These are phyloP conservation scores for Aphanomyces invadans DNA, from an alignment of 352 stramenopile species.

Conservation along the genomic window DNA sequence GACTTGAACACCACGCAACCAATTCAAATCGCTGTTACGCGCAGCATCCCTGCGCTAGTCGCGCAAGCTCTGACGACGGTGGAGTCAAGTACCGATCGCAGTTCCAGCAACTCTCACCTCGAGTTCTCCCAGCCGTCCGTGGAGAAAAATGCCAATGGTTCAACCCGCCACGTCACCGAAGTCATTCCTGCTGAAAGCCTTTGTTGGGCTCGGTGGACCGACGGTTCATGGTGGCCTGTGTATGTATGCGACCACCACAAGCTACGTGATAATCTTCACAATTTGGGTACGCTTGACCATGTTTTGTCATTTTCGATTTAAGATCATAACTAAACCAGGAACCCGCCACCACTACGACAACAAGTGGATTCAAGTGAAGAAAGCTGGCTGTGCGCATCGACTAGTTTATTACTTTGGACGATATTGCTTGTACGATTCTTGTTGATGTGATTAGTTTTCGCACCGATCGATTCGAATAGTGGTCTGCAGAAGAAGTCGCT, in stretches of 20 bases:
- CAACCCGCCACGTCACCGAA: too few species aligned
- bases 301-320: not conserved
- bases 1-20: not conserved
- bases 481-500: slow-evolving; percentile 4
- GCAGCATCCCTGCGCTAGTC: not conserved
- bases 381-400: not conserved
- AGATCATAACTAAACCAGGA: not conserved
- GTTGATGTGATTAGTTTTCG: too few species aligned
- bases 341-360: slow-evolving; percentile 1
- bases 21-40: not conserved
- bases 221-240: slow-evolving; percentile 8
- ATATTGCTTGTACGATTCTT: slow-evolving; percentile 5
- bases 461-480: not conserved
- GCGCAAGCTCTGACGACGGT: too few species aligned
- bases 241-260: slow-evolving; percentile 3
- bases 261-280: not conserved
- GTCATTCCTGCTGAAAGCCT: not conserved
- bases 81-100: too few species aligned
- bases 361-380: not conserved
- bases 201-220: not conserved
- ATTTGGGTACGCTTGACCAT: not conserved
- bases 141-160: too few species aligned
- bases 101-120: too few species aligned
- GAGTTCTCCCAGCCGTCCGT: too few species aligned
- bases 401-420: slow-evolving; percentile 6